Conservation (phyloP, 306 rosid species). For the Glycine soja region DNA sequence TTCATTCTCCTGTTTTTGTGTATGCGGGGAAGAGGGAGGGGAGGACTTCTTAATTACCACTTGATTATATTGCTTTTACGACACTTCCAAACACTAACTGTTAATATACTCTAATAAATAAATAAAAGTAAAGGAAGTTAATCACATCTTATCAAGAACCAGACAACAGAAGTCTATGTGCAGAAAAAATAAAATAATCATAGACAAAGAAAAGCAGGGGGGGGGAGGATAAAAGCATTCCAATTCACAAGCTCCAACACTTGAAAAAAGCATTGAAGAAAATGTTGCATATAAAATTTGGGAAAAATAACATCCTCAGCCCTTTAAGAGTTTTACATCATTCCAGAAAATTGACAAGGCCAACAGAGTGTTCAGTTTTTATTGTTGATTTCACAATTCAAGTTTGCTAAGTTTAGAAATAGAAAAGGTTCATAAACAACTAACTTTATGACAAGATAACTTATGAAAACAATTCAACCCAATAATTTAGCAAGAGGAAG, state of each 20-base stretch:
- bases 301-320: neutral
- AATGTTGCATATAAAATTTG: neutral
- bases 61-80: neutral
- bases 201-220: neutral
- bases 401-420: neutral
- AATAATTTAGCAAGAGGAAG: neutral
- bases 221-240: too few relatives aligned
- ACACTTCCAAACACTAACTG: neutral
- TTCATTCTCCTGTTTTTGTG: neutral
- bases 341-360: neutral
- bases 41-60: neutral
- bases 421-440: neutral
- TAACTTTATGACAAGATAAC: neutral
- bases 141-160: neutral
- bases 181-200: neutral
- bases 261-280: neutral
- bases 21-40: neutral
- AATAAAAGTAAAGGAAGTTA: too few relatives aligned
- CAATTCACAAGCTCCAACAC: neutral
- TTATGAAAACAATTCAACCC: neutral
- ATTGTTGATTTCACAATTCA: slow-evolving; percentile 16
- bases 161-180: neutral
- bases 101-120: neutral
- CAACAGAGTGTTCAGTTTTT: neutral
- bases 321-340: neutral